These are phyloP conservation scores for Aspergillus sp. DNA, from an alignment of 2,329 filamentous ascomycete genomes.

Conservation along the genomic window DNA sequence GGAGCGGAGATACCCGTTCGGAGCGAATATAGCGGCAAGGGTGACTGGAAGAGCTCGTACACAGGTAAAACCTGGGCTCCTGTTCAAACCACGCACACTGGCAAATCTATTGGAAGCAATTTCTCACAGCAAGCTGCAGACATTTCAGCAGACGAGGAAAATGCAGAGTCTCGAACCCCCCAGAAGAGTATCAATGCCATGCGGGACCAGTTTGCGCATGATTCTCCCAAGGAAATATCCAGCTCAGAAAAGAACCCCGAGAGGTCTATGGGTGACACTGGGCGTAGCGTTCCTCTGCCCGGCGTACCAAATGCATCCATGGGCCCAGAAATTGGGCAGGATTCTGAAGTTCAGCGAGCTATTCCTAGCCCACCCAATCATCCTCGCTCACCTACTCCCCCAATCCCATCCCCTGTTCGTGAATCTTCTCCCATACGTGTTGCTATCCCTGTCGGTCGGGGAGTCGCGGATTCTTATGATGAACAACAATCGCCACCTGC, in stretches of 20 bases:
- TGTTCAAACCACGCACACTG: constrained; percentile 69
- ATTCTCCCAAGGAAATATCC: constrained; percentile 45
- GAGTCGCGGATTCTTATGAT: constrained; percentile 40
- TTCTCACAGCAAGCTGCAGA: constrained; percentile 62
- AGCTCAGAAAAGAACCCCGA: constrained; percentile 57
- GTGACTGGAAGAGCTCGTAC: constrained; percentile 88
- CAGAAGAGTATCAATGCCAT: constrained; percentile 67
- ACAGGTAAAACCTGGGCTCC: constrained; percentile 83
- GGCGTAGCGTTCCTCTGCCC: constrained; percentile 70
- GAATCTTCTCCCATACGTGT: constrained; percentile 75
- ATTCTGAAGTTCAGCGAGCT: constrained; percentile 27
- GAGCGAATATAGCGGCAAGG: constrained; percentile 66
- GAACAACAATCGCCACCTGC: constrained; percentile 37
- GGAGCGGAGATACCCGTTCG: constrained; percentile 51
- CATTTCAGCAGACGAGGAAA: constrained; percentile 42
- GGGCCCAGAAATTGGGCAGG: constrained; percentile 46
- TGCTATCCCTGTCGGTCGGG: constrained; percentile 76
- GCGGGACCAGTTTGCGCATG: constrained; percentile 76
- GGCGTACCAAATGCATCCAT: constrained; percentile 62
- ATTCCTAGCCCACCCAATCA: constrained; percentile 38
- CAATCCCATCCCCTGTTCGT: constrained; percentile 43
- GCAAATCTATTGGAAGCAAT: constrained; percentile 54
- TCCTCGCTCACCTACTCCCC: constrained; percentile 46
- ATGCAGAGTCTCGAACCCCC: constrained; percentile 50
- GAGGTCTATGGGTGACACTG: constrained; percentile 56